phyloP scores from a whole-genome alignment of 495 filamentous ascomycete species.

The Penicillium antarcticum region DNA sequence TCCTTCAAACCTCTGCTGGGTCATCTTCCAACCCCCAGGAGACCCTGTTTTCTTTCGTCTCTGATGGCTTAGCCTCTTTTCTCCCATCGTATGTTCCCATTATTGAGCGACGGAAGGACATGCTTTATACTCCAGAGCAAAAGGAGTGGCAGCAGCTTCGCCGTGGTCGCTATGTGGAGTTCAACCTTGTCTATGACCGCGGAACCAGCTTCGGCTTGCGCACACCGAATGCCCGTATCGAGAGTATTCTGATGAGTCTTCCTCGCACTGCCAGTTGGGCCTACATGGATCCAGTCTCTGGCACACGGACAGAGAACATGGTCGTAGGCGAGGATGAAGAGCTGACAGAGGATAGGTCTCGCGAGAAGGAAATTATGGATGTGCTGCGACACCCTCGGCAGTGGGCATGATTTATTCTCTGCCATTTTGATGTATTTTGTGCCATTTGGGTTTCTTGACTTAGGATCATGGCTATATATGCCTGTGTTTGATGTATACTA shows the following conservation, averaged over 20 bases:
- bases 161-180: conserved; percentile 92
- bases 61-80: conserved; percentile 80
- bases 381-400: conserved; percentile 83
- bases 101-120: conserved; percentile 80
- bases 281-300: conserved; percentile 77
- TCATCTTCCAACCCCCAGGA: conserved; percentile 78
- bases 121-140: conserved; percentile 78
- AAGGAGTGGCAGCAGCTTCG: conserved; percentile 97
- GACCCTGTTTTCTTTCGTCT: conserved; percentile 86
- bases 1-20: conserved; percentile 39
- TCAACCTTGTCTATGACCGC: conserved; percentile 96
- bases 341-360: conserved; percentile 40
- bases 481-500: conserved; percentile 1
- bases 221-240: conserved; percentile 85
- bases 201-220: conserved; percentile 93
- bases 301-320: conserved; percentile 38
- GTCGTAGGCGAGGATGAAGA: conserved; percentile 24
- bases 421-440: neutral
- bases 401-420: conserved; percentile 64
- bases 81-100: conserved; percentile 91
- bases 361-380: conserved; percentile 72
- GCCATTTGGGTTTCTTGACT: neutral
- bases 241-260: conserved; percentile 97
- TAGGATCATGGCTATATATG: neutral
- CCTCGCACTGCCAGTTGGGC: conserved; percentile 90